These are phyloP conservation scores for Secale cereale DNA, from an alignment of 176 grass and related monocot species.

Conservation along the genomic window DNA sequence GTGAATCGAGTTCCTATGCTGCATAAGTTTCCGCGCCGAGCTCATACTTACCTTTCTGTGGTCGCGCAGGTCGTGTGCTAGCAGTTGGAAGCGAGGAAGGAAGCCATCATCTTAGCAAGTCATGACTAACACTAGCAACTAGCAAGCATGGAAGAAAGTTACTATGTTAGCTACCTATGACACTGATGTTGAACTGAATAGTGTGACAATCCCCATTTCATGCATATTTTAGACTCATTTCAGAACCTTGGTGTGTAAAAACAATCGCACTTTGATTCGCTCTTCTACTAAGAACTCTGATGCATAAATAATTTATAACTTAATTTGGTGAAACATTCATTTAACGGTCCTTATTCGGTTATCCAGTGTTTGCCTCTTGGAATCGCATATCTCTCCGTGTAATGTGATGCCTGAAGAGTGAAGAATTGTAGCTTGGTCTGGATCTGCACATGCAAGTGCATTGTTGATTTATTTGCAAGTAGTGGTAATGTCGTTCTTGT, in stretches of 20 bases:
- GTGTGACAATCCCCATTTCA: not conserved
- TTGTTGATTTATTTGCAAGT: not conserved
- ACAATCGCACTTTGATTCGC: not conserved
- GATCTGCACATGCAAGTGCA: too few relatives aligned
- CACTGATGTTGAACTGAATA: rapidly evolving
- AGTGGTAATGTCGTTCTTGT: not conserved
- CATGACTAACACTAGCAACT: not conserved
- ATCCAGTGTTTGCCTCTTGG: too few relatives aligned
- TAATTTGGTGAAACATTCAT: not conserved
- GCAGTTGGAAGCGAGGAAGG: not conserved
- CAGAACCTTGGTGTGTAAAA: not conserved
- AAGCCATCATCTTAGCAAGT: not conserved
- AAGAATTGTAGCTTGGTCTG: too few relatives aligned
- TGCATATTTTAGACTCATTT: not conserved
- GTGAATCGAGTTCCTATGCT: not conserved
- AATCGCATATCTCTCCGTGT: too few relatives aligned
- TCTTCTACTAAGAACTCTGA: not conserved
- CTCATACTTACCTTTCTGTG: not conserved
- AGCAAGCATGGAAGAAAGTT: not conserved
- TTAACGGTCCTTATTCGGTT: not conserved
- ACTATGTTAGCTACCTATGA: not conserved
- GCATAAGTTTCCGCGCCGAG: not conserved
- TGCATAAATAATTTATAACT: not conserved
- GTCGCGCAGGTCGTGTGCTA: not conserved
- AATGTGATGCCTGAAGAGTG: too few relatives aligned